A percentile compares a stretch with the other conserved stretches of the same genome.
These are phyloP conservation scores for Ophiorrhiza pumila DNA, from an alignment of 257 asterid species.

Conservation along the genomic window DNA sequence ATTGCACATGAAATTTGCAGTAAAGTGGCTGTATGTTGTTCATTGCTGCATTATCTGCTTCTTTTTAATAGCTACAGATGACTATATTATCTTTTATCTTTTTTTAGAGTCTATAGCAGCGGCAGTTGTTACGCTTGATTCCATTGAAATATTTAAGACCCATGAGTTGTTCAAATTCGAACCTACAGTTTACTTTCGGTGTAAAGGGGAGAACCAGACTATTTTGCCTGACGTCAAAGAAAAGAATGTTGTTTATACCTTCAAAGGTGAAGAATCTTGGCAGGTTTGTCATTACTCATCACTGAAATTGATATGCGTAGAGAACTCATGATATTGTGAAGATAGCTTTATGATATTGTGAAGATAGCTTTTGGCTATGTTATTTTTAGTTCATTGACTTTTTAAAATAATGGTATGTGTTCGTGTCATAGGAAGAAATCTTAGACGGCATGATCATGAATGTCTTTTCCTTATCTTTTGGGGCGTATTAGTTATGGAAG, in stretches of 20 bases:
- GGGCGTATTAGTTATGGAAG: background rate
- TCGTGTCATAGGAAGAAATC: background rate
- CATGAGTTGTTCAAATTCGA: constrained; percentile 61
- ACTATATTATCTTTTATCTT: constrained; percentile 12
- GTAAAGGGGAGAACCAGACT: constrained; percentile 60
- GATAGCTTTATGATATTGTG: background rate
- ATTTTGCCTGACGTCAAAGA: constrained; percentile 65
- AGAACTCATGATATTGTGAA: background rate
- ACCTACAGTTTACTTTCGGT: constrained; percentile 54
- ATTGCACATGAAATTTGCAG: background rate
- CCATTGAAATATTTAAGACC: constrained; percentile 55
- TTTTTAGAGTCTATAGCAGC: constrained; percentile 43
- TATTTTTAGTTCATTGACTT: background rate
- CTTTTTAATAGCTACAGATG: background rate
- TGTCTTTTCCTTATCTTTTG: background rate
- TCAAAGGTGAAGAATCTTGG: constrained; percentile 90
- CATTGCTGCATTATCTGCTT: background rate
- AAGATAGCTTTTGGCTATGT: background rate
- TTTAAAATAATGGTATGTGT: background rate
- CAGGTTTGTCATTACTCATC: constrained; percentile 45
- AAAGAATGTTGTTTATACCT: constrained; percentile 45
- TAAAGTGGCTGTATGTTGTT: background rate
- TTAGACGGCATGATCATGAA: background rate
- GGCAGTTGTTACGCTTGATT: constrained; percentile 60
- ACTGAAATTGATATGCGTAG: background rate